A percentile compares a stretch with the other conserved stretches of the same genome.
These are phyloP conservation scores for Patellifolia procumbens DNA, from an alignment of 179 eudicot species.

Conservation along the genomic window DNA sequence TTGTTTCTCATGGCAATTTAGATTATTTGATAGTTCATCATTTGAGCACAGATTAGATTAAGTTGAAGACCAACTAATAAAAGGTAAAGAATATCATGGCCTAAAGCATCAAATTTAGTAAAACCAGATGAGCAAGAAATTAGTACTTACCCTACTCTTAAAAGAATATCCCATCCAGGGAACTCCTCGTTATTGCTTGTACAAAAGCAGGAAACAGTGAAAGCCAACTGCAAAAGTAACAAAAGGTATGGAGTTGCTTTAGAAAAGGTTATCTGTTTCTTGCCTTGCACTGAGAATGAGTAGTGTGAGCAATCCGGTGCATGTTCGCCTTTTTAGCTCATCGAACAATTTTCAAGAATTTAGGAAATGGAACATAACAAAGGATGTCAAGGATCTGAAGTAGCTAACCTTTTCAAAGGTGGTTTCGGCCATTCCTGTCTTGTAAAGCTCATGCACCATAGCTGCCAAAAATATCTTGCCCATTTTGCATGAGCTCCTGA, in stretches of 20 bases:
- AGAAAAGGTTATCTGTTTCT: background rate
- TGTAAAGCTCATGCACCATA: slow-evolving; percentile 93
- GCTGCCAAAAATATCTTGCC: slow-evolving; percentile 93
- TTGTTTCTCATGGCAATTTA: background rate
- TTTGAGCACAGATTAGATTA: background rate
- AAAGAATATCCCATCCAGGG: slow-evolving; percentile 85
- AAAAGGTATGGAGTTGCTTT: too few species aligned
- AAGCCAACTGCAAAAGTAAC: slow-evolving; percentile 72
- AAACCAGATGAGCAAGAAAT: background rate
- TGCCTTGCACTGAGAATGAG: background rate
- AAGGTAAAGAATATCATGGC: background rate
- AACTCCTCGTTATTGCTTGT: slow-evolving; percentile 74
- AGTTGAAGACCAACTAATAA: background rate
- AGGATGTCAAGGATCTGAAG: slow-evolving; percentile 13
- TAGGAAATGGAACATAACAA: background rate
- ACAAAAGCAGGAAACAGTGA: slow-evolving; percentile 72
- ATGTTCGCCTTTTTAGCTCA: background rate
- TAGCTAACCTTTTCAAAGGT: slow-evolving; percentile 82
- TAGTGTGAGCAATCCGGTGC: background rate
- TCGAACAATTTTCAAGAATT: background rate
- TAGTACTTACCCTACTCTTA: slow-evolving; percentile 72
- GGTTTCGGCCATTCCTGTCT: slow-evolving; percentile 97
- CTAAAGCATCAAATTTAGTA: background rate
- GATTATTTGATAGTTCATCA: too few species aligned
- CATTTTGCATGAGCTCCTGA: slow-evolving; percentile 67